A percentile compares a stretch with the other conserved stretches of the same genome.
phyloP scores from a whole-genome alignment of 495 filamentous ascomycete genomes.

The Aeminium ludgeri region DNA sequence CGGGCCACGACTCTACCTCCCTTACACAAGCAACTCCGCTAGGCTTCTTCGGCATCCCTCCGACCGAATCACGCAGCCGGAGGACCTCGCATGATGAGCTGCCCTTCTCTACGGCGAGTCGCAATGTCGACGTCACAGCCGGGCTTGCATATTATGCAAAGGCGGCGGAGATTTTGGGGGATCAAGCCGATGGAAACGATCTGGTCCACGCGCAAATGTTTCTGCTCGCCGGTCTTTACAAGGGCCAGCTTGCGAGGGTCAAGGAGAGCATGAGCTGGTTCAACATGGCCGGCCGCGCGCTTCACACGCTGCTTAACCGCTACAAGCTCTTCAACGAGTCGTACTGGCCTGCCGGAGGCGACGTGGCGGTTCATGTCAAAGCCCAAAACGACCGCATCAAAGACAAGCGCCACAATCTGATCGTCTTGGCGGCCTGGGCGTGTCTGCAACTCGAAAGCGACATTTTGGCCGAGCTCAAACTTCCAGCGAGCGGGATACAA shows the following conservation, averaged over 20 bases:
- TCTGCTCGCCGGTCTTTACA: conserved; percentile 78
- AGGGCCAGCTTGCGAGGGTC: conserved; percentile 69
- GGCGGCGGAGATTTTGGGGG: conserved; percentile 70
- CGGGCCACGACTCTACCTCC: conserved; percentile 6
- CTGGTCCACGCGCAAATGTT: conserved; percentile 66
- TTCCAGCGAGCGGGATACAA: conserved; percentile 33
- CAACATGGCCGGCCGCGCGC: conserved; percentile 53
- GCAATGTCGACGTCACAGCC: conserved; percentile 72
- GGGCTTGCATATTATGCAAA: conserved; percentile 80
- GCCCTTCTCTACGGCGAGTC: neutral
- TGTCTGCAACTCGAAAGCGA: conserved; percentile 92
- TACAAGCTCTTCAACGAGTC: conserved; percentile 24
- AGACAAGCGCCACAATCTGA: conserved; percentile 8
- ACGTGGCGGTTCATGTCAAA: conserved; percentile 14
- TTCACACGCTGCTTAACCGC: conserved; percentile 60
- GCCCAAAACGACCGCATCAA: conserved; percentile 4
- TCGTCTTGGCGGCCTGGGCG: conserved; percentile 68
- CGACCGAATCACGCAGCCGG: conserved; percentile 6
- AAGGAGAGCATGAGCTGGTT: conserved; percentile 86
- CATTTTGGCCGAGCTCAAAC: conserved; percentile 76
- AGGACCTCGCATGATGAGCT: conserved; percentile 7
- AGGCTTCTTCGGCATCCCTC: conserved; percentile 4
- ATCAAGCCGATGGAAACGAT: conserved; percentile 56
- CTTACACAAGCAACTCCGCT: conserved; percentile 9
- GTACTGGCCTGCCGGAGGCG: too few relatives aligned